Evolutionary conservation across 768 basidiomycete species (phyloP).

Genomic region (Tylopilus balloui): DNA sequence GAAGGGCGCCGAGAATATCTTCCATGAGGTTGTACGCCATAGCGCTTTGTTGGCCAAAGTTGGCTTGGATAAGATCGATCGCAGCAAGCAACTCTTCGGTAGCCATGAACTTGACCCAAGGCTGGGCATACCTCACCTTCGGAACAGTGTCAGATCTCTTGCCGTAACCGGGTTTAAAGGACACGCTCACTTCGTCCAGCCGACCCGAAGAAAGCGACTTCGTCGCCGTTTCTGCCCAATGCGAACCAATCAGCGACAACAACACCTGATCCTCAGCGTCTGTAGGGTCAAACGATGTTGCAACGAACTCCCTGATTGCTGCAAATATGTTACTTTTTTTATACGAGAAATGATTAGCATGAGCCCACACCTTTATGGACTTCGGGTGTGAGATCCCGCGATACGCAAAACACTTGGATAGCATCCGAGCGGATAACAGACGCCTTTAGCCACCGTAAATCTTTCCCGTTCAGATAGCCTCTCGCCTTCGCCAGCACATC

Average conservation of each 20-base stretch:
- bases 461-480: constrained; percentile 25
- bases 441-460: constrained; percentile 38
- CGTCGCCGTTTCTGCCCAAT: constrained; percentile 38
- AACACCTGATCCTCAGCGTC: constrained; percentile 37
- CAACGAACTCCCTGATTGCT: constrained; percentile 45
- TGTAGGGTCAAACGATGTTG: constrained; percentile 34
- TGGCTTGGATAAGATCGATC: constrained; percentile 37
- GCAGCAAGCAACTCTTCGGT: constrained; percentile 39
- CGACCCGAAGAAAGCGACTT: constrained; percentile 9
- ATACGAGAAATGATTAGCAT: not conserved
- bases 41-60: not conserved
- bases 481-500: constrained; percentile 33
- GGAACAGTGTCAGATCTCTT: not conserved
- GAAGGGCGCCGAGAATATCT: constrained; percentile 36
- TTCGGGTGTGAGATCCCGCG: constrained; percentile 18
- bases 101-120: constrained; percentile 57
- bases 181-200: constrained; percentile 10
- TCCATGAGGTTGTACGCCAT: constrained; percentile 29
- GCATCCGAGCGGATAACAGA: constrained; percentile 33
- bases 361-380: constrained; percentile 36
- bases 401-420: constrained; percentile 35
- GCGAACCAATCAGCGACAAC: constrained; percentile 36
- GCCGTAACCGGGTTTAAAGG: not conserved
- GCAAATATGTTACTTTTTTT: constrained; percentile 3
- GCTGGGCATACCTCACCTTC: constrained; percentile 12